phyloP scores from a whole-genome alignment of 2,329 filamentous ascomycete species.

The Neodidymelliopsis sp. region DNA sequence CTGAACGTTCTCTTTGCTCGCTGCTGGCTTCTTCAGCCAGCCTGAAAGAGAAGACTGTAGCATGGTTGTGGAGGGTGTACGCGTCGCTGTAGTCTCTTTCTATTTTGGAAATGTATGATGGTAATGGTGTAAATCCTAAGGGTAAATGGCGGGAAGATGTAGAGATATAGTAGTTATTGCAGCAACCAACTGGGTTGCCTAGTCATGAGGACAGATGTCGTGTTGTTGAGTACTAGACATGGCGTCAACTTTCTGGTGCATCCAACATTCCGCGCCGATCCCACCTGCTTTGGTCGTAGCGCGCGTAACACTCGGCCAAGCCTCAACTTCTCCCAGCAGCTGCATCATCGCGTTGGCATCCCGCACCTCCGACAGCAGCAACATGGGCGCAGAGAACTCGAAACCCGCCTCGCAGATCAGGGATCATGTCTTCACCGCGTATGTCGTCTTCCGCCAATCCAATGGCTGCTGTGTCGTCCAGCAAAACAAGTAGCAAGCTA shows the following conservation, averaged over 20 bases:
- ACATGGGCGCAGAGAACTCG: constrained; percentile 69
- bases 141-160: background rate
- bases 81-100: background rate
- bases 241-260: constrained; percentile 24
- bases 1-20: constrained; percentile 35
- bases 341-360: constrained; percentile 36
- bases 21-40: constrained; percentile 57
- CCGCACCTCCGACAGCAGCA: constrained; percentile 31
- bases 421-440: constrained; percentile 71
- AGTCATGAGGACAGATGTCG: constrained; percentile 13
- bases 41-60: constrained; percentile 56
- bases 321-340: constrained; percentile 40
- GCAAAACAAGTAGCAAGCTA: background rate
- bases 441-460: constrained; percentile 36
- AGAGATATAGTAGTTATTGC: background rate
- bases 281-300: constrained; percentile 26
- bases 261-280: constrained; percentile 30
- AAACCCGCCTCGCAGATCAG: constrained; percentile 62
- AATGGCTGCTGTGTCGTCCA: constrained; percentile 30
- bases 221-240: constrained; percentile 24
- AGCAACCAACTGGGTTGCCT: constrained; percentile 1
- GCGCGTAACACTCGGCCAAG: constrained; percentile 34
- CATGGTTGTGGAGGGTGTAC: constrained; percentile 35
- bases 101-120: background rate
- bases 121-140: no score